phyloP scores from a whole-genome alignment of 176 grass and related monocot species.

The Ananas comosus region DNA sequence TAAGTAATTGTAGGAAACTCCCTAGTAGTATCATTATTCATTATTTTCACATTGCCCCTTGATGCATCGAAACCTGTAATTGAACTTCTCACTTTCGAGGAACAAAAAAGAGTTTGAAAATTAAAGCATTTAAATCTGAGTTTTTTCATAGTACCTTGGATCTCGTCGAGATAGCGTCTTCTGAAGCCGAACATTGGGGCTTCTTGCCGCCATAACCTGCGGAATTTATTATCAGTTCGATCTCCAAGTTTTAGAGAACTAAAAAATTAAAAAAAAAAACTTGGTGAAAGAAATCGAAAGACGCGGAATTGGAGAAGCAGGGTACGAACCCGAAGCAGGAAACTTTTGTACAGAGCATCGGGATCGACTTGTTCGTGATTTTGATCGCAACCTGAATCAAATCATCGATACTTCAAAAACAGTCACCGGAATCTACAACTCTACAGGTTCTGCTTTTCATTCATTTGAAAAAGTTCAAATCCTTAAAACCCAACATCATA shows the following conservation, averaged over 20 bases:
- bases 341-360: slow-evolving; percentile 60
- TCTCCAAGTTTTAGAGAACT: neutral
- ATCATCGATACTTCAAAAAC: neutral
- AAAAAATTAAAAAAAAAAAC: neutral
- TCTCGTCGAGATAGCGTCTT: slow-evolving; percentile 33
- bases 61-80: too few relatives aligned
- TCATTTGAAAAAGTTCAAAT: too few relatives aligned
- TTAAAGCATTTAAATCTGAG: neutral
- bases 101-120: neutral
- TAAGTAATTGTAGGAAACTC: too few relatives aligned
- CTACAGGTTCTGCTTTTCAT: neutral
- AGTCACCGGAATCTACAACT: neutral
- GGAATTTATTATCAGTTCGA: neutral
- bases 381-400: slow-evolving; percentile 64
- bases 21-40: neutral
- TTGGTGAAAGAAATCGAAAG: neutral
- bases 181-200: slow-evolving; percentile 63
- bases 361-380: slow-evolving; percentile 76
- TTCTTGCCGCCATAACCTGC: slow-evolving; percentile 88
- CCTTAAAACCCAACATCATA: too few relatives aligned
- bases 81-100: neutral
- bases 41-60: neutral
- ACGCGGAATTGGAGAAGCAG: slow-evolving; percentile 3
- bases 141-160: slow-evolving; percentile 14
- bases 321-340: slow-evolving; percentile 63